Conservation (phyloP, 805 yeast species). For the Wickerhamiella allomyrinae region DNA sequence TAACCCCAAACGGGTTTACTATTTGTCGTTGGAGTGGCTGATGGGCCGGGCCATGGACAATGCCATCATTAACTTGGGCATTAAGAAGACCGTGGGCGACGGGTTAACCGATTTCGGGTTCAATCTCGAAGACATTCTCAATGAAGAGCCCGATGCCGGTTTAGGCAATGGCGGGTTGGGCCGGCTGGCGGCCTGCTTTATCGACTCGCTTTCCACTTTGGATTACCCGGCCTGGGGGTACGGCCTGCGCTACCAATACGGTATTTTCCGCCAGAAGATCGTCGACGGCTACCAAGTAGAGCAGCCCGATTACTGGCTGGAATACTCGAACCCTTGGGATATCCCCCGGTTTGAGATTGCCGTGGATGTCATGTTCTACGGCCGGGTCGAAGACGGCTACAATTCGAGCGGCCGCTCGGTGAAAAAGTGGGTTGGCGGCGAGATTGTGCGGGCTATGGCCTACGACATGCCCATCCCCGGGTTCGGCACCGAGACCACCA, state of each 20-base stretch:
- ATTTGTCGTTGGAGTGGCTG: conserved; percentile 71
- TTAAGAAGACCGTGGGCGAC: conserved; percentile 42
- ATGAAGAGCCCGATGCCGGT: conserved; percentile 86
- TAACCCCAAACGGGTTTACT: conserved; percentile 77
- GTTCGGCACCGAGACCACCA: conserved; percentile 58
- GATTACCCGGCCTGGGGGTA: conserved; percentile 95
- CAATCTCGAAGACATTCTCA: conserved; percentile 69
- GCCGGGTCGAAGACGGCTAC: conserved; percentile 38
- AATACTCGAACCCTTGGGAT: conserved; percentile 87
- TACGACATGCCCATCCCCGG: conserved; percentile 92
- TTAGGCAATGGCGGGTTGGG: conserved; percentile 94
- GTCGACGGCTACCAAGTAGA: conserved; percentile 90
- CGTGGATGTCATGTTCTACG: conserved; percentile 82
- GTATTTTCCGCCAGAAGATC: conserved; percentile 80
- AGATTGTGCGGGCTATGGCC: conserved; percentile 77
- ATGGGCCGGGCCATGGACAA: conserved; percentile 95
- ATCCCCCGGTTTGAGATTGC: conserved; percentile 74
- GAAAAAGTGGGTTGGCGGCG: conserved; percentile 76
- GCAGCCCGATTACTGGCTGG: conserved; percentile 88
- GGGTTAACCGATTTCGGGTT: conserved; percentile 68
- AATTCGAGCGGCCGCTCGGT: conserved; percentile 40
- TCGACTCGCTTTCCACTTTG: conserved; percentile 75
- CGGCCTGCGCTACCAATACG: conserved; percentile 85
- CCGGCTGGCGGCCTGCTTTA: conserved; percentile 85
- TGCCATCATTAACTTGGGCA: conserved; percentile 69